Percentiles rank a stretch among this genome's conserved stretches.
Evolutionary conservation across 176 grass and related monocot species (phyloP).

Genomic region (Triticum urartu): DNA sequence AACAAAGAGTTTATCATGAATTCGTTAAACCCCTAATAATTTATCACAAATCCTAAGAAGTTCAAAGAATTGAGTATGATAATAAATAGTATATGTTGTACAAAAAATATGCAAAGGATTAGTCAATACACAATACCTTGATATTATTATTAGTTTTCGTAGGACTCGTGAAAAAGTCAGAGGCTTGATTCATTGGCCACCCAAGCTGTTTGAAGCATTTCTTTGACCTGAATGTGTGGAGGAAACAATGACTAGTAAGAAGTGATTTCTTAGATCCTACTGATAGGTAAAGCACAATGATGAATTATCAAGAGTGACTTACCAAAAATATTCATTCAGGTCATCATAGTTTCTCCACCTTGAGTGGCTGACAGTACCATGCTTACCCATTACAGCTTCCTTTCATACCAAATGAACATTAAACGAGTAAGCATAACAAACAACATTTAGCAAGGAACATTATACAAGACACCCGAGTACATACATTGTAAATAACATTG

Average conservation of each 20-base stretch:
- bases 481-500: slow-evolving; percentile 69
- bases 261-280: slow-evolving; percentile 1
- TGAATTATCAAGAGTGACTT: slow-evolving; percentile 30
- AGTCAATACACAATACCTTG: slow-evolving; percentile 36
- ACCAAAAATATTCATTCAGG: slow-evolving; percentile 98
- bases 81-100: not conserved
- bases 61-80: not conserved
- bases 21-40: not conserved
- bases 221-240: slow-evolving; percentile 67
- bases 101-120: not conserved
- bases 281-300: not conserved
- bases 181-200: slow-evolving; percentile 50
- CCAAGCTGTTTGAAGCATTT: slow-evolving; percentile 70
- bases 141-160: slow-evolving; percentile 9
- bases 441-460: not conserved
- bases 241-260: slow-evolving; percentile 5
- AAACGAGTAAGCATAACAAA: not conserved
- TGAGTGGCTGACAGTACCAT: slow-evolving; percentile 79
- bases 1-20: not conserved
- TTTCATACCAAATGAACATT: slow-evolving; percentile 51
- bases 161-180: slow-evolving; percentile 54
- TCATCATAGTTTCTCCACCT: slow-evolving; percentile 99
- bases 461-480: slow-evolving; percentile 7
- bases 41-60: not conserved
- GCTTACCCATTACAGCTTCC: slow-evolving; percentile 69